Evolutionary conservation across 768 basidiomycete species (phyloP).

Genomic region (Boletus speciosus): DNA sequence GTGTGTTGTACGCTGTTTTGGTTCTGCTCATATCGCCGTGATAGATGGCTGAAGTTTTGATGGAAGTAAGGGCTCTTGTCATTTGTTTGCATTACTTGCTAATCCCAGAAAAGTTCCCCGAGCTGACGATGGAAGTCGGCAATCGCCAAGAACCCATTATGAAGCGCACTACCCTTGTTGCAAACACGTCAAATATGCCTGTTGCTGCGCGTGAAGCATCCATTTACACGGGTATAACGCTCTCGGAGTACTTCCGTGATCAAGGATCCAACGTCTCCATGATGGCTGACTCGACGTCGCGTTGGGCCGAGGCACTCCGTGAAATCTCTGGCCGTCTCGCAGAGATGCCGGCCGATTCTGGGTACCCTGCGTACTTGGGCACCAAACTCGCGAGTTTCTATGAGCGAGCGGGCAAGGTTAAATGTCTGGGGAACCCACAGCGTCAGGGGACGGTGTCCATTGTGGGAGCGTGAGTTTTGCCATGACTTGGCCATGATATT

Average conservation of each 20-base stretch:
- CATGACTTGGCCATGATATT: not conserved
- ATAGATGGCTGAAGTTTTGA: constrained; percentile 96
- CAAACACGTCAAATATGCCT: constrained; percentile 99
- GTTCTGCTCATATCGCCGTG: constrained; percentile 7
- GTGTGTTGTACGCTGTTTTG: constrained; percentile 37
- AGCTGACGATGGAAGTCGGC: constrained; percentile 87
- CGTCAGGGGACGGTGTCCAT: constrained; percentile 95
- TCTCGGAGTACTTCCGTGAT: constrained; percentile 99
- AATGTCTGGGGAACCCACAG: constrained; percentile 83
- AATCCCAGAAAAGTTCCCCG: constrained; percentile 59
- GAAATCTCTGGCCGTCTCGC: constrained; percentile 99
- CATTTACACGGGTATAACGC: constrained; percentile 98
- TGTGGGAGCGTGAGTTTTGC: constrained; percentile 85
- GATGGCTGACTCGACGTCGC: constrained; percentile 99
- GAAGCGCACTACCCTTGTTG: constrained; percentile 98
- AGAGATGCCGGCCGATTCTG: constrained; percentile 99
- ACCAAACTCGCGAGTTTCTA: constrained; percentile 98
- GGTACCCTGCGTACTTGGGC: constrained; percentile 94
- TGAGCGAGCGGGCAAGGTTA: constrained; percentile 96
- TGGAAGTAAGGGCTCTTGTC: constrained; percentile 60
- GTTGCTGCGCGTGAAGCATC: constrained; percentile 99
- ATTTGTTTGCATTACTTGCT: constrained; percentile 8
- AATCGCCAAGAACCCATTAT: constrained; percentile 98
- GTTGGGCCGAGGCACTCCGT: constrained; percentile 98
- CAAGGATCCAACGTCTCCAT: constrained; percentile 96